Evolutionary conservation across 1,284 basidiomycete species (phyloP).

Genomic region (Melampsora americana): DNA sequence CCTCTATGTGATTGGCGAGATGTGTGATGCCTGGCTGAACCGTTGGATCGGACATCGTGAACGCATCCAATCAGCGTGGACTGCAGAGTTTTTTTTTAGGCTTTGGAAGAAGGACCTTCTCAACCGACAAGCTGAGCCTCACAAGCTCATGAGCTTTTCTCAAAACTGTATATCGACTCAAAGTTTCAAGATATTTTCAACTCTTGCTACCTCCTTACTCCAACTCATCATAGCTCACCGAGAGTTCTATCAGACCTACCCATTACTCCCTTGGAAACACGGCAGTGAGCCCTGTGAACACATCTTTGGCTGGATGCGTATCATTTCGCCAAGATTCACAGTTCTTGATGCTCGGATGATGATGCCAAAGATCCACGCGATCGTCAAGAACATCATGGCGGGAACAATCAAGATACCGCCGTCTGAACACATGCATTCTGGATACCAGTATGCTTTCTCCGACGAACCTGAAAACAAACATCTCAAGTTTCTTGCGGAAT

Average conservation of each 20-base stretch:
- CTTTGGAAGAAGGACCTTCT: conserved; percentile 1
- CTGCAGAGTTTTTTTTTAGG: neutral
- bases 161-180: conserved; percentile 4
- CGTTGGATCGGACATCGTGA: conserved; percentile 1
- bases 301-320: too few relatives aligned
- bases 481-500: neutral
- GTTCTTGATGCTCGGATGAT: too few relatives aligned
- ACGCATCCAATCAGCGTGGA: conserved; percentile 15
- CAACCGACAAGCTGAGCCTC: neutral
- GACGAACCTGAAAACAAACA: neutral
- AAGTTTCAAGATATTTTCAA: conserved; percentile 1
- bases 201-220: neutral
- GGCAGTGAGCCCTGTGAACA: conserved; percentile 4
- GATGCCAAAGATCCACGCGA: too few relatives aligned
- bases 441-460: too few relatives aligned
- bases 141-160: conserved; percentile 1
- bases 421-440: conserved; percentile 13
- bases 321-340: conserved; percentile 4
- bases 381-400: conserved; percentile 8
- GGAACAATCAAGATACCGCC: conserved; percentile 9
- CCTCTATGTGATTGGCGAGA: conserved; percentile 20
- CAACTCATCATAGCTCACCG: conserved; percentile 5
- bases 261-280: conserved; percentile 14
- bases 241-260: conserved; percentile 2
- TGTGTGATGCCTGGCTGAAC: conserved; percentile 13